A percentile compares a stretch with the other conserved stretches of the same genome.
phyloP scores from a whole-genome alignment of 345 rosid genomes.

The Eucalyptus shirleyi region DNA sequence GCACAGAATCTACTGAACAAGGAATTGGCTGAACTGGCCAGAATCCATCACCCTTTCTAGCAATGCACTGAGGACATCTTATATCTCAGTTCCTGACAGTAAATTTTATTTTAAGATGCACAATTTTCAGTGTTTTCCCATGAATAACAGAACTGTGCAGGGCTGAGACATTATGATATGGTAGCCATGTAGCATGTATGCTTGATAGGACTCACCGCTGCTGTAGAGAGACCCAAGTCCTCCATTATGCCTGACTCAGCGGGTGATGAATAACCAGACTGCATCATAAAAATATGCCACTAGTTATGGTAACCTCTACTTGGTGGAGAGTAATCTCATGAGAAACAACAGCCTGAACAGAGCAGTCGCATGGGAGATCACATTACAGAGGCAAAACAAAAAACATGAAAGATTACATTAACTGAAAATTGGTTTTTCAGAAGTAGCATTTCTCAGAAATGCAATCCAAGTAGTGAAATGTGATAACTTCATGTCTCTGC shows the following conservation, averaged over 20 bases:
- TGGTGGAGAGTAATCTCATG: not conserved
- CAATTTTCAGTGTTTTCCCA: not conserved
- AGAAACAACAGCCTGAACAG: not conserved
- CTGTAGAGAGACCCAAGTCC: slow-evolving; percentile 52
- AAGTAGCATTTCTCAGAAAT: not conserved
- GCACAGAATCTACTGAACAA: not conserved
- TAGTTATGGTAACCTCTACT: not conserved
- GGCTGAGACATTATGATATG: not conserved
- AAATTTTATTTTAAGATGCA: not conserved
- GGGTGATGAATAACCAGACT: slow-evolving; percentile 54
- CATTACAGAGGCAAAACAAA: not conserved
- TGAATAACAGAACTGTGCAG: not conserved
- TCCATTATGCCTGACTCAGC: slow-evolving; percentile 48
- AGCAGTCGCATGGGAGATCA: not conserved
- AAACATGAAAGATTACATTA: not conserved
- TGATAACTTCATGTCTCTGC: not conserved
- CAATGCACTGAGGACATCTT: not conserved
- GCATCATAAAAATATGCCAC: not conserved
- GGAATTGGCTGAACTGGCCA: not conserved
- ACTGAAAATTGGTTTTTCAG: not conserved
- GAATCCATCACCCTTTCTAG: not conserved
- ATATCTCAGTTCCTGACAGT: not conserved
- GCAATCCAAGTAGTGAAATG: not conserved
- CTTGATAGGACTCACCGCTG: slow-evolving; percentile 18
- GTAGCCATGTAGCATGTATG: not conserved